A percentile compares a stretch with the other conserved stretches of the same genome.
phyloP scores from a whole-genome alignment of 1,284 basidiomycete genomes.

The Heterobasidion parviporum region DNA sequence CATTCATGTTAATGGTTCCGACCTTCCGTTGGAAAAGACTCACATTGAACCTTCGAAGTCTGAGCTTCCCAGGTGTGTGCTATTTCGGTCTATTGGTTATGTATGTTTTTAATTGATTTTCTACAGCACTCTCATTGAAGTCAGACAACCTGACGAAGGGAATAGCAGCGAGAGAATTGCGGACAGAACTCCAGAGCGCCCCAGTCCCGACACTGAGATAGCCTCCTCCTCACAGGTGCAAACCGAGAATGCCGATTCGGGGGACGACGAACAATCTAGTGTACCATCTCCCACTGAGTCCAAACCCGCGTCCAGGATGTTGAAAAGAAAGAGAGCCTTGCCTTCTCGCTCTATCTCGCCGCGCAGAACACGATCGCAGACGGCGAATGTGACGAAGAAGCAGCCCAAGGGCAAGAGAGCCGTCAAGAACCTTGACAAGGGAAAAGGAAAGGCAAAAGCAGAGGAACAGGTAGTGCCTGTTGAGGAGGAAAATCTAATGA shows the following conservation, averaged over 20 bases:
- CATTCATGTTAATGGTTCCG: too few relatives aligned
- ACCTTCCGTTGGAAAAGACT: slow-evolving; percentile 13
- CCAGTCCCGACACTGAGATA: too few relatives aligned
- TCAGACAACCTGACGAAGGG: too few relatives aligned
- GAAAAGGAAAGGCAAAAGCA: slow-evolving; percentile 2
- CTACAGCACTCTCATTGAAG: too few relatives aligned
- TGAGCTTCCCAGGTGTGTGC: too few relatives aligned
- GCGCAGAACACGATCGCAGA: slow-evolving; percentile 1
- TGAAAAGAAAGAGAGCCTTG: background rate
- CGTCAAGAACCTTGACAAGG: background rate
- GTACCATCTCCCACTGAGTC: too few relatives aligned
- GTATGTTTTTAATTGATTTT: too few relatives aligned
- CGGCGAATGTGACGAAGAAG: background rate
- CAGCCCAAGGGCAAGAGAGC: background rate
- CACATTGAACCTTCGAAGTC: slow-evolving; percentile 8
- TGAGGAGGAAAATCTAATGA: background rate
- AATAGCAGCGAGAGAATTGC: too few relatives aligned
- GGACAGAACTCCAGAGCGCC: too few relatives aligned
- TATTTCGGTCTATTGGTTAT: too few relatives aligned
- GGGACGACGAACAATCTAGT: slow-evolving; percentile 1
- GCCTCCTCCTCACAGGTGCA: too few relatives aligned
- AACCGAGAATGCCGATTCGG: slow-evolving; percentile 12
- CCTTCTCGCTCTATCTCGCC: background rate
- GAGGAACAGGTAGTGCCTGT: background rate
- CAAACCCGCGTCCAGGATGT: background rate